Base-by-base conservation (phyloP, 306 rosid species). In the Corylus heterophylla region DNA sequence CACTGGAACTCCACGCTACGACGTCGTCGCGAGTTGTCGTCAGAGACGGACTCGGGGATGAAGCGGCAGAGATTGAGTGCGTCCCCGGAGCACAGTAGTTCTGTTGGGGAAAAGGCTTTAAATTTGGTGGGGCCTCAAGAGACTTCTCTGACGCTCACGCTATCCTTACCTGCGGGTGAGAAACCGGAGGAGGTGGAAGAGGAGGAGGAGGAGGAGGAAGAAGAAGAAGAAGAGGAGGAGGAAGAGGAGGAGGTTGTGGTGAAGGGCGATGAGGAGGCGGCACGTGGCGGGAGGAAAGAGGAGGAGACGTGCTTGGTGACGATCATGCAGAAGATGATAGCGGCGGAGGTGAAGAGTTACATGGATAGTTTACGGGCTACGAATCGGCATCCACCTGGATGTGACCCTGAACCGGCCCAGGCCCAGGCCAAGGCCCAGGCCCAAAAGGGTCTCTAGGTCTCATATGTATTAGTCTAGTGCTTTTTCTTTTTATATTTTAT, bases 1-100 rank as follows among this genome's bases (percentile, higher is more conserved):
- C 98, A 92, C 84, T 95, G 98, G 98, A 95, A 95, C 74, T 91
- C 98, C 42, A 89, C 97, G 6, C 94, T 95, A 47, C 93, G 95
- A 27, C 94, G 93, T 47, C 82, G 87, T 1, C 78, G 88, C 1
- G 55, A 63, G 11, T 81, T 78, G 0, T 79, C 85, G 0, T 77
- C 86, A 2, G 83, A 85, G 11, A 73, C 89, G 2, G 68, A 74
- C 61, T 20, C 82, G 0, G 44, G n/a, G 4, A 0, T 69, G 29
- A 94, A 88, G 76, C 80, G 92, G 66, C 84, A 1, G 55, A 63
- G 93, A 54, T 12, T 75, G 42, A 44, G 80, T 14, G n/a, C 44
- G 25, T 69, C 85, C 16, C 75, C 71, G 67, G 92, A 78, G 74
- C 49, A 77, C 1, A 63, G 79, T 9, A 67, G 89, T 27, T 45